phyloP scores from a whole-genome alignment of 371 early-diverging fungal genomes.

The Zancudomyces culisetae region DNA sequence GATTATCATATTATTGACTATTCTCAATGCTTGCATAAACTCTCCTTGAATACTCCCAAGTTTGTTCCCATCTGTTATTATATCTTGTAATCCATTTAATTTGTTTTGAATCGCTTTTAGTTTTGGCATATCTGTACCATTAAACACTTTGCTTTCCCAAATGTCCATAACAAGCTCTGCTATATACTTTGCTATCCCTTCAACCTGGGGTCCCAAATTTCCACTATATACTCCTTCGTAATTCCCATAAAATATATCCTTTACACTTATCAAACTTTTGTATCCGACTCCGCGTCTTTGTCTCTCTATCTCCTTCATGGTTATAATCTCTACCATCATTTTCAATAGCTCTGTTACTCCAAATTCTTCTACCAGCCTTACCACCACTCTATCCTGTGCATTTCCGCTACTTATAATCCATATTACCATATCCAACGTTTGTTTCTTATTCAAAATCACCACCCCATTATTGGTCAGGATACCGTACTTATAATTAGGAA shows the following conservation, averaged over 20 bases:
- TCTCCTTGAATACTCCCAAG: background rate
- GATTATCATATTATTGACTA: background rate
- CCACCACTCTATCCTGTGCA: background rate
- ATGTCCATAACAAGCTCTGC: background rate
- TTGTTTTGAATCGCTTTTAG: too few relatives aligned
- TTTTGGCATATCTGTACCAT: too few relatives aligned
- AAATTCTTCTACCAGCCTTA: constrained; percentile 5
- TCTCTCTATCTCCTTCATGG: background rate
- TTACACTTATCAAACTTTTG: background rate
- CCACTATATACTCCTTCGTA: background rate
- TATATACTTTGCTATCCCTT: background rate
- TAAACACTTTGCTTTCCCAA: background rate
- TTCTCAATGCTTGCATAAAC: background rate
- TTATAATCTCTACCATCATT: background rate
- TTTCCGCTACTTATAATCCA: background rate
- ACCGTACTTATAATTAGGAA: constrained; percentile 40
- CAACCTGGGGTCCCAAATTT: background rate
- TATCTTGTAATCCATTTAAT: background rate
- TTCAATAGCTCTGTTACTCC: background rate
- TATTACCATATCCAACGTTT: constrained; percentile 2
- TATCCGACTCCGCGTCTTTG: background rate
- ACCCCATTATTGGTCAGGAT: constrained; percentile 29
- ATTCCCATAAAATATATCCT: background rate
- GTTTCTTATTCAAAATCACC: constrained; percentile 15
- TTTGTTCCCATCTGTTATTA: background rate